Evolutionary conservation across 208 protist genomes (phyloP), one percentile per base, ranked within the genome.

Genomic region (Crithidia thermophila): DNA sequence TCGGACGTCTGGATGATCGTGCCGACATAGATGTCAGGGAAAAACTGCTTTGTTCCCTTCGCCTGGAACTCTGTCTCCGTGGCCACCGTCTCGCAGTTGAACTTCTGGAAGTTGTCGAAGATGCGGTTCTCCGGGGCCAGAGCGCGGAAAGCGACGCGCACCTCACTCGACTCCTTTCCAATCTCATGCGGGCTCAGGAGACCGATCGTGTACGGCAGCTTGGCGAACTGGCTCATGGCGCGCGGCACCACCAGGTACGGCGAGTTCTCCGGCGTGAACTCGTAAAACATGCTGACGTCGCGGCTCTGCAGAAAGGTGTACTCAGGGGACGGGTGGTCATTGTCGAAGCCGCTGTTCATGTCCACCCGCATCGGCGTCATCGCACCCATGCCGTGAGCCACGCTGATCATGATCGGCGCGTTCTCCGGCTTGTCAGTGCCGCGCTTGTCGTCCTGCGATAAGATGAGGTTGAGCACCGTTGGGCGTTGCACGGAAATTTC

Each of bases 1-100:
- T 83, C 70, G 36, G 79, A 83, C 0, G 76, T 84, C 53, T 91
- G 82, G 40, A 94, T 72, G 62, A 87, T 78, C 31, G 88, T 86
- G 36, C 88, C 88, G 30, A 83, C 73, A 70, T 91, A 94, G 43
- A 94, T 85, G 63, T 91, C 88, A 13, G 84, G 88, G 76, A 94
- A 94, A 65, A 94, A 94, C 67, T 90, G 82, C 46, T 79, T 83
- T 5, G 75, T 75, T n/a, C 64, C 50, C 28, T 77, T 76, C 37
- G 77, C 81, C 73, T 94, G 88, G 65, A 88, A 94, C 77, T 94
- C 84, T 43, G 83, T 81, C 56, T 94, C 74, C 23, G 77, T 85
- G 0, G 84, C 62, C 30, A 88, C 64, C 16, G 79, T 85, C 40
- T 78, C 69, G 58, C 63, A 77, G 64, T 87, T 82, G 59, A 91